Conservation (phyloP, 2,329 filamentous ascomycete species). For the Aspergillus puulaauensis region DNA sequence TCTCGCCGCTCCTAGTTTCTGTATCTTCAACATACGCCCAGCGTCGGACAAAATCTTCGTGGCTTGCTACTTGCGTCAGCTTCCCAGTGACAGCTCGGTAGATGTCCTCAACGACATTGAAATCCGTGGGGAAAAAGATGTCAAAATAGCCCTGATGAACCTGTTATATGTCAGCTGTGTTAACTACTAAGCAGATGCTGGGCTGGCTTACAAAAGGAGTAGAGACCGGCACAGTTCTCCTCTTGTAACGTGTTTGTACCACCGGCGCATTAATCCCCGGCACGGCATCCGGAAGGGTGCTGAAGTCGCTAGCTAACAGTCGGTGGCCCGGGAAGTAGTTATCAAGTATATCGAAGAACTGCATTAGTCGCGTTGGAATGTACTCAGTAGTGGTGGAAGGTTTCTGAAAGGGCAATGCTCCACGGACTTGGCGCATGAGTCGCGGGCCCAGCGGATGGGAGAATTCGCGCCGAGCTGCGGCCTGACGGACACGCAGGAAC, state of each 20-base stretch:
- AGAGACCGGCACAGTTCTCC: conserved; percentile 81
- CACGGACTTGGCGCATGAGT: conserved; percentile 61
- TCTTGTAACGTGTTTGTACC: conserved; percentile 89
- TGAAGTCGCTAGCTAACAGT: conserved; percentile 87
- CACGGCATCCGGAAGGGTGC: conserved; percentile 77
- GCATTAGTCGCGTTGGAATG: conserved; percentile 90
- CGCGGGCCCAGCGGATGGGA: conserved; percentile 46
- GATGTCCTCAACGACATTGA: conserved; percentile 83
- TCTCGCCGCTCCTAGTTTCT: conserved; percentile 84
- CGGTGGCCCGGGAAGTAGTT: conserved; percentile 87
- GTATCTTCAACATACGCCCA: conserved; percentile 94
- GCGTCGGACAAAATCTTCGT: conserved; percentile 84
- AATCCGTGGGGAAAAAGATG: conserved; percentile 97
- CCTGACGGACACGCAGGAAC: conserved; percentile 80
- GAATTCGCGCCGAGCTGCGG: conserved; percentile 56
- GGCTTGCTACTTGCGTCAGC: conserved; percentile 77
- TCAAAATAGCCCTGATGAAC: conserved; percentile 99
- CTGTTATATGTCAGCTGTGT: conserved; percentile 44
- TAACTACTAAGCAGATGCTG: background rate
- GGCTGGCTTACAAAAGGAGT: conserved; percentile 76
- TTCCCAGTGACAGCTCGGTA: conserved; percentile 93
- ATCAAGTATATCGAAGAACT: conserved; percentile 91
- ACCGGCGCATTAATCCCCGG: conserved; percentile 88
- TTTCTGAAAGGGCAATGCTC: conserved; percentile 66
- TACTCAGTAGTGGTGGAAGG: conserved; percentile 86